Evolutionary conservation across 257 asterid genomes (phyloP).

Genomic region (Agastache rugosa): DNA sequence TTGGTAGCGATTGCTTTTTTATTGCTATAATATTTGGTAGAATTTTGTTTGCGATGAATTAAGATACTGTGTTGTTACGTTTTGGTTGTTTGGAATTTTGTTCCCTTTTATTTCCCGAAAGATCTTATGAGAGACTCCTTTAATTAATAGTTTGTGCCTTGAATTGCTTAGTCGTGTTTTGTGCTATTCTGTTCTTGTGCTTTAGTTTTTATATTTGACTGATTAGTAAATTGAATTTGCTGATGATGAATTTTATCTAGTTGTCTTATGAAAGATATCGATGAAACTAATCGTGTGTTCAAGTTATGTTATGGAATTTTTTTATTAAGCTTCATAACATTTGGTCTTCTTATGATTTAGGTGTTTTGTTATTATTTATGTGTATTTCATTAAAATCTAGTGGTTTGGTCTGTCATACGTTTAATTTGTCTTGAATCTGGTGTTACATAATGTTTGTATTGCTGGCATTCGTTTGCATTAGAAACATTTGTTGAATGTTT

Average conservation of each 20-base stretch:
- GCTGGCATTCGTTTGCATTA: too few species aligned
- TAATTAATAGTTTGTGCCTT: neutral
- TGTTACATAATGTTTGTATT: too few species aligned
- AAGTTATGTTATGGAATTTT: too few species aligned
- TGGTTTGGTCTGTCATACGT: too few species aligned
- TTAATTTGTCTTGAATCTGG: too few species aligned
- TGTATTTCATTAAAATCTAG: too few species aligned
- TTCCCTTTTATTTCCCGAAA: constrained; percentile 2
- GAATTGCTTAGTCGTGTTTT: neutral
- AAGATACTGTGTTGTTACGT: constrained; percentile 11
- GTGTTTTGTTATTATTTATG: too few species aligned
- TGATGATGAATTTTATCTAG: neutral
- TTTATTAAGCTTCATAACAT: too few species aligned
- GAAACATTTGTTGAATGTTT: too few species aligned
- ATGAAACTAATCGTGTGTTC: too few species aligned
- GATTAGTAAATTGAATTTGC: neutral
- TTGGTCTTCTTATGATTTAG: too few species aligned
- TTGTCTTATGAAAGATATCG: neutral
- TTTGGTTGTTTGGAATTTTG: constrained; percentile 19
- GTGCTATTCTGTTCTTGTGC: neutral
- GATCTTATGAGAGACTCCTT: constrained; percentile 1
- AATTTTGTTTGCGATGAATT: constrained; percentile 21
- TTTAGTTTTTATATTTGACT: neutral
- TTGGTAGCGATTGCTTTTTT: constrained; percentile 12
- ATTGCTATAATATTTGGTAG: neutral